phyloP scores from a whole-genome alignment of 2,329 filamentous ascomycete species.

The Exophiala dermatitidis region DNA sequence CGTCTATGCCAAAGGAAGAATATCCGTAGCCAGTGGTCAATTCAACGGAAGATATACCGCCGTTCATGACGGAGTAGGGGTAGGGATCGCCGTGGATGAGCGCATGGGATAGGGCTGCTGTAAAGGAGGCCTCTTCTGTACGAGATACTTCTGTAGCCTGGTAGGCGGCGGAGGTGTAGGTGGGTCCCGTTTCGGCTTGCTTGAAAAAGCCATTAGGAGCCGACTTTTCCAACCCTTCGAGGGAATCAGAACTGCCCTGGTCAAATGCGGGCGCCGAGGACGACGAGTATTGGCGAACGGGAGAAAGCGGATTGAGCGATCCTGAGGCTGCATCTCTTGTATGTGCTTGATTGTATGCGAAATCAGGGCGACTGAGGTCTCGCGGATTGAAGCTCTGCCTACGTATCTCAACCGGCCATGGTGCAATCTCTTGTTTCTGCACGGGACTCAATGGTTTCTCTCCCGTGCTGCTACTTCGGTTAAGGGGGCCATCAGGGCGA shows the following conservation, averaged over 20 bases:
- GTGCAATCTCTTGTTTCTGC: conserved; percentile 25
- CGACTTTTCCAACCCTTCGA: conserved; percentile 11
- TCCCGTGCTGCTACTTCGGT: conserved; percentile 29
- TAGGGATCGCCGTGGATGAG: conserved; percentile 24
- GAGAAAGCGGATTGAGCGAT: conserved; percentile 16
- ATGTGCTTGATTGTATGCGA: conserved; percentile 8
- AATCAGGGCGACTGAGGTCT: conserved; percentile 8
- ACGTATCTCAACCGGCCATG: conserved; percentile 29
- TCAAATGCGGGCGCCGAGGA: conserved; percentile 18
- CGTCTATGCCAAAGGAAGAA: conserved; percentile 80
- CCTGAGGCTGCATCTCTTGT: conserved; percentile 6
- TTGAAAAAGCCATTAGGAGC: conserved; percentile 17
- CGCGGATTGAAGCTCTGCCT: conserved; percentile 25
- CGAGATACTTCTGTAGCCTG: conserved; percentile 14
- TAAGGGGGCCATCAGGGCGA: conserved; percentile 26
- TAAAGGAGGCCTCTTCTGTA: conserved; percentile 28
- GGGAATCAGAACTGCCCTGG: conserved; percentile 18
- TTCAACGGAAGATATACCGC: conserved; percentile 31
- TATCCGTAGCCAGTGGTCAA: conserved; percentile 48
- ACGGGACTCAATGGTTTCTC: conserved; percentile 30
- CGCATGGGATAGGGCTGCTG: conserved; percentile 28
- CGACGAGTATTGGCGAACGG: conserved; percentile 21
- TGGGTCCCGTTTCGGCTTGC: conserved; percentile 10
- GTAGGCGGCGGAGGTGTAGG: conserved; percentile 16
- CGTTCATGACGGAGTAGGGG: conserved; percentile 19